Evolutionary conservation across 331 rosid genomes (phyloP).

Genomic region (Pyracantha coccinea): DNA sequence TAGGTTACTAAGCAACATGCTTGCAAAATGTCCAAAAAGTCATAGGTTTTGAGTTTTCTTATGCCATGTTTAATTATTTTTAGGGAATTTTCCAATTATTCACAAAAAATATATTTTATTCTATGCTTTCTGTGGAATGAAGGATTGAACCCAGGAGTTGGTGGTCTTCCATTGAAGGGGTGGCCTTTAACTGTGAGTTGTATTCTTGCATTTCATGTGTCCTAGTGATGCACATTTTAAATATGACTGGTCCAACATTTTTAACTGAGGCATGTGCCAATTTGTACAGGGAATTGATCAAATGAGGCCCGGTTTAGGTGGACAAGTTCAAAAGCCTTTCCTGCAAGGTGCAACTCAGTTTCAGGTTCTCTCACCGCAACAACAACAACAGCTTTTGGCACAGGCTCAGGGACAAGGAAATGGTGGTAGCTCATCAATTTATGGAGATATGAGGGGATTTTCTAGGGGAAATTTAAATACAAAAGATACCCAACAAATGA

Average conservation of each 20-base stretch:
- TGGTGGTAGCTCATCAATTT: constrained; percentile 43
- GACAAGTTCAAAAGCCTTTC: constrained; percentile 85
- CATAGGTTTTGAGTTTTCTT: not conserved
- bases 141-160: constrained; percentile 72
- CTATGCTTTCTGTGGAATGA: constrained; percentile 7
- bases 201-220: constrained; percentile 4
- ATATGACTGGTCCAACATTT: constrained; percentile 6
- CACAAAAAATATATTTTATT: not conserved
- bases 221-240: constrained; percentile 3
- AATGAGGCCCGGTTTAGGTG: constrained; percentile 73
- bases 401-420: constrained; percentile 85
- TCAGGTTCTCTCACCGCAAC: constrained; percentile 83
- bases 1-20: not conserved
- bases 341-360: constrained; percentile 74
- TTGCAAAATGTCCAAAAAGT: not conserved
- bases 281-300: constrained; percentile 76
- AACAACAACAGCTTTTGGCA: constrained; percentile 75
- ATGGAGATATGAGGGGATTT: constrained; percentile 78
- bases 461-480: constrained; percentile 57
- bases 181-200: constrained; percentile 93
- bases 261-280: constrained; percentile 13
- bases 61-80: not conserved
- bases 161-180: constrained; percentile 82
- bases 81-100: not conserved
- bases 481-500: constrained; percentile 64